Conservation (phyloP, 768 basidiomycete genomes). For the Phlebiopsis gigantea region DNA sequence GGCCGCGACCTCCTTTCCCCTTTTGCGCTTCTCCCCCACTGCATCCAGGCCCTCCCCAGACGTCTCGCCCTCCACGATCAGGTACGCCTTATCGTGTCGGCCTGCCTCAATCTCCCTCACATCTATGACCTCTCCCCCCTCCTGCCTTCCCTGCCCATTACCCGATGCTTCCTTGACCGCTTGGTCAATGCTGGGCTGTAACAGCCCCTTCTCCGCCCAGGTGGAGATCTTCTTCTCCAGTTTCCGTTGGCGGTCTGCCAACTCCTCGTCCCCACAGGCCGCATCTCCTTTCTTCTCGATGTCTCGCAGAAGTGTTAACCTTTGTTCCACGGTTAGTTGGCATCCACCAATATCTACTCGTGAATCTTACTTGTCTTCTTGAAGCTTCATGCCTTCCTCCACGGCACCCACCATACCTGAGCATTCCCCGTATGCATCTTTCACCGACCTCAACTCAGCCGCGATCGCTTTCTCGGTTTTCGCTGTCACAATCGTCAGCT, state of each 20-base stretch:
- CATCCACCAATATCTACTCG: background rate
- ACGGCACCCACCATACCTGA: background rate
- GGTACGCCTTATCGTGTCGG: no score
- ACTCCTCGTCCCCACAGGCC: background rate
- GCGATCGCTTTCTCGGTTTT: background rate
- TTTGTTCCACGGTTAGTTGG: background rate
- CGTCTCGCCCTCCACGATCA: no score
- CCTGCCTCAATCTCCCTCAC: no score
- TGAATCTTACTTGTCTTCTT: constrained; percentile 4
- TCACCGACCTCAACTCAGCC: background rate
- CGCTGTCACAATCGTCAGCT: background rate
- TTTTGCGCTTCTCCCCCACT: no score
- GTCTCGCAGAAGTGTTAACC: background rate
- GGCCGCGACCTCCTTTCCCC: no score
- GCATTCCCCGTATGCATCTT: background rate
- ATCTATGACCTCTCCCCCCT: no score
- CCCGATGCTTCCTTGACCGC: no score
- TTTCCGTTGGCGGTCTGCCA: background rate
- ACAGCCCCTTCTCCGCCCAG: background rate
- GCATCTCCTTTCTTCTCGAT: background rate
- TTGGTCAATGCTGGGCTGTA: no score
- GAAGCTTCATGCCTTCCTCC: constrained; percentile 2
- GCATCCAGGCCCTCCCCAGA: no score
- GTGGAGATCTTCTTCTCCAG: background rate
- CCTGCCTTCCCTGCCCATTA: no score